A percentile compares a stretch with the other conserved stretches of the same genome.
Evolutionary conservation across 495 filamentous ascomycete genomes (phyloP).

Genomic region (Parathielavia hyrcaniae): DNA sequence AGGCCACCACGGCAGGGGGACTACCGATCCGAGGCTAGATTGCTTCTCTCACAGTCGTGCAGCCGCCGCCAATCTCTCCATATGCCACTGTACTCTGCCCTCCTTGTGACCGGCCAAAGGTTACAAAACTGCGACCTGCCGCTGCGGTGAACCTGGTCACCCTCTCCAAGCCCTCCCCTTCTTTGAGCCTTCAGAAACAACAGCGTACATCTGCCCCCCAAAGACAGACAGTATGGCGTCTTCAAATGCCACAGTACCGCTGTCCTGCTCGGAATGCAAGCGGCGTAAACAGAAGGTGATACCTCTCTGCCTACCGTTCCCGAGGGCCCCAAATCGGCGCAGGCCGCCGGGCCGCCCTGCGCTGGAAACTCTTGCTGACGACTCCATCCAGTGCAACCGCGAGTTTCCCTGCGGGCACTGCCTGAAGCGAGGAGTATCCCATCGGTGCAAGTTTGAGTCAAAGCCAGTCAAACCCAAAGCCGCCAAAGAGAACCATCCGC

Average conservation of each 20-base stretch:
- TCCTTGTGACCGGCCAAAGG: neutral
- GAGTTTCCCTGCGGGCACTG: conserved; percentile 45
- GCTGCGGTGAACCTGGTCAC: neutral
- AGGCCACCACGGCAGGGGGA: neutral
- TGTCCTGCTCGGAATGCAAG: conserved; percentile 39
- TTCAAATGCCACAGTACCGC: conserved; percentile 1
- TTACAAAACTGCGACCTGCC: conserved; percentile 5
- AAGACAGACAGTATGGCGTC: conserved; percentile 1
- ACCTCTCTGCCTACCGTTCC: neutral
- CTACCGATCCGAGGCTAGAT: conserved; percentile 7
- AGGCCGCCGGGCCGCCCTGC: neutral
- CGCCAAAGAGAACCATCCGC: conserved; percentile 18
- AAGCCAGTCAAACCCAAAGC: conserved; percentile 20
- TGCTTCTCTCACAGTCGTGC: neutral
- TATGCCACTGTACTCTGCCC: neutral
- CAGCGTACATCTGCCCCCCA: conserved; percentile 1
- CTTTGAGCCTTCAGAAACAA: neutral
- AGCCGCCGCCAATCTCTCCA: conserved; percentile 1
- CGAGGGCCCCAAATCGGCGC: conserved; percentile 4
- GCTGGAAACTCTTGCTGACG: conserved; percentile 9
- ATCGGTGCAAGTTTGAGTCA: conserved; percentile 35
- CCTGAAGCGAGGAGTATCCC: conserved; percentile 34
- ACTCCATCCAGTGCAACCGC: conserved; percentile 34
- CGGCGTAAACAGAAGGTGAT: conserved; percentile 41
- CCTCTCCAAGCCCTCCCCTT: neutral